Evolutionary conservation across 2,329 filamentous ascomycete genomes (phyloP).

Genomic region (Macroventuria anomochaeta): DNA sequence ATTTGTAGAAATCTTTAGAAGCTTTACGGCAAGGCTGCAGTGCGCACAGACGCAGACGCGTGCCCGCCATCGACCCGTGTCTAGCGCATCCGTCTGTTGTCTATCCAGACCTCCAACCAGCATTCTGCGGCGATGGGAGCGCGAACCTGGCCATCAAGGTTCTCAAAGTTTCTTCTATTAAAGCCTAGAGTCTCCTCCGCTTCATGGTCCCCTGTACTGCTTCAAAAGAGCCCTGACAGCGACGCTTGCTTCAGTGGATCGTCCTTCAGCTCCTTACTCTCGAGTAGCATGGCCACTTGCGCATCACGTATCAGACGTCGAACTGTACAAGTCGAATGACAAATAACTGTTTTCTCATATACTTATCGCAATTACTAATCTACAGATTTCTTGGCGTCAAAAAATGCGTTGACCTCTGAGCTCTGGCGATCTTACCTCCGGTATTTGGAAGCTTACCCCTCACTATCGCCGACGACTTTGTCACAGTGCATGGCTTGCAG

Average conservation of each 20-base stretch:
- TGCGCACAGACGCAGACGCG: slow-evolving; percentile 8
- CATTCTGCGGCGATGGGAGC: neutral
- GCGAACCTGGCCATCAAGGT: slow-evolving; percentile 4
- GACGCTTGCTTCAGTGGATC: no score
- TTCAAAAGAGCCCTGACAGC: neutral
- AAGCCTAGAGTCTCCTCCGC: neutral
- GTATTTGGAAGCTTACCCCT: slow-evolving; percentile 17
- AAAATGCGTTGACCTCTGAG: neutral
- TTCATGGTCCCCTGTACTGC: no score
- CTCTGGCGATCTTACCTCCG: neutral
- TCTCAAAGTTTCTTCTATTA: neutral
- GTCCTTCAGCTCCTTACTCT: no score
- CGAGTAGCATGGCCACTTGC: no score
- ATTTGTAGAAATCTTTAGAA: slow-evolving; percentile 13
- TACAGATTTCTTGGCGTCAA: no score
- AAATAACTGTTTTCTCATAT: no score
- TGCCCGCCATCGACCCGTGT: slow-evolving; percentile 7
- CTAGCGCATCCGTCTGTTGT: slow-evolving; percentile 5
- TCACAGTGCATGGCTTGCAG: slow-evolving; percentile 1
- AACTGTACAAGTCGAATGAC: no score
- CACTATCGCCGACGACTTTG: slow-evolving; percentile 12
- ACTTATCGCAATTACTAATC: no score
- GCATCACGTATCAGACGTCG: no score
- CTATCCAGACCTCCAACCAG: neutral
- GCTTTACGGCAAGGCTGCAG: slow-evolving; percentile 14